Evolutionary conservation across 2,329 filamentous ascomycete species (phyloP), one percentile per base, ranked within the genome.

Genomic region (Epichloe typhina): DNA sequence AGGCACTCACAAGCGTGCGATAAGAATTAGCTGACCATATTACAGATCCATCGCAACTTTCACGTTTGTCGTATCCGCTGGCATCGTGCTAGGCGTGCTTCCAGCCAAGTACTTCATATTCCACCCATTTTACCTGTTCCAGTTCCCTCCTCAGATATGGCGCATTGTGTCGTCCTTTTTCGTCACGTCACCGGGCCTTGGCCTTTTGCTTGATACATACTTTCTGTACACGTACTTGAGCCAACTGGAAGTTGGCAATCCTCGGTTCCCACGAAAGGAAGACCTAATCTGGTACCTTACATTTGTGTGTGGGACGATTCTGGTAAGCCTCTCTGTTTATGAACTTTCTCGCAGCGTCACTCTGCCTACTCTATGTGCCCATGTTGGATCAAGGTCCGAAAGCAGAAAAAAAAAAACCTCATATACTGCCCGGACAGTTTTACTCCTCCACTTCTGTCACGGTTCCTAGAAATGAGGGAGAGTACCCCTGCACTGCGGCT

Each of bases 401-500:
- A 8, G 17, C 17, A 19, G 23, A 26, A 26, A 23, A 33, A 5
- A 5, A 42, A 26, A 45, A 36, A 31, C 69, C 76, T 78, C 75
- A 72, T 73, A 75, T 82, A 86, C 84, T 88, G 84, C 84, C 83
- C 84, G 84, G 77, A 80, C 83, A 86, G 83, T 74, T 74, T 63
- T 62, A 56, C 68, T 70, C 76, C 70, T 67, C 67, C 62, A 77
- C 83, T 80, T 74, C 83, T 86, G 83, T 83, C 76, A 74, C 83
- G 84, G 83, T 88, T 88, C 84, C 84, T 88, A 83, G 73, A 86
- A 82, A 70, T 74, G 84, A 88, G 84, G 84, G 76, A 88, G 83
- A 88, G 79, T 73, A 79, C 81, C 83, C 82, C 77, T 80, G 73
- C 77, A 76, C 73, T 74, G 75, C 65, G 60, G 62, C 59, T 66